These are phyloP conservation scores for Backusella australiensis DNA, from an alignment of 192 early-diverging fungal species.

Conservation along the genomic window DNA sequence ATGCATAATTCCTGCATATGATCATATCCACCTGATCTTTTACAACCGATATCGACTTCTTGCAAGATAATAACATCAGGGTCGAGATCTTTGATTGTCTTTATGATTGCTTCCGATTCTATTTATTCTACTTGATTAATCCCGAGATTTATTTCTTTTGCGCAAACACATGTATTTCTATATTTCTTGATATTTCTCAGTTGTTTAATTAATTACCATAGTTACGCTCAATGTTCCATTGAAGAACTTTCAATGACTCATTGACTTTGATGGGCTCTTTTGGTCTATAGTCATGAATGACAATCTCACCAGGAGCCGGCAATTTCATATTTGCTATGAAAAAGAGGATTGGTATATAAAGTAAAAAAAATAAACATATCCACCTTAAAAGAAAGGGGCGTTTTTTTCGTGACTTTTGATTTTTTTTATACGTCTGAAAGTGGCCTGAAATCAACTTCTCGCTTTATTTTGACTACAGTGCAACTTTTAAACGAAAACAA, in stretches of 20 bases:
- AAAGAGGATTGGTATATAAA: neutral
- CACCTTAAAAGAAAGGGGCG: neutral
- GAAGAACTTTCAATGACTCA: constrained; percentile 58
- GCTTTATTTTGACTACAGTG: neutral
- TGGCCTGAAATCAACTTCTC: neutral
- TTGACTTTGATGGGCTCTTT: neutral
- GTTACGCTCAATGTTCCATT: constrained; percentile 86
- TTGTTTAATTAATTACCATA: constrained; percentile 43
- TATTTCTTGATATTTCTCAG: neutral
- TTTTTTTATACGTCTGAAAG: neutral
- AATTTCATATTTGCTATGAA: neutral
- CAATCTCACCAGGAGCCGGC: constrained; percentile 8
- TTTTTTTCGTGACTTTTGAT: constrained; percentile 7
- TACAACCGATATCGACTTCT: constrained; percentile 75
- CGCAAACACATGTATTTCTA: neutral
- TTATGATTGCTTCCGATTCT: constrained; percentile 55
- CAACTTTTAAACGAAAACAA: neutral
- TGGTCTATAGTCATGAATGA: constrained; percentile 11
- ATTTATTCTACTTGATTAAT: neutral
- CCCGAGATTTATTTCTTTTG: neutral
- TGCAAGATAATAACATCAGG: constrained; percentile 74
- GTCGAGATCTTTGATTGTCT: constrained; percentile 50
- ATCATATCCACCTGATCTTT: constrained; percentile 59
- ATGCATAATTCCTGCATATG: constrained; percentile 63
- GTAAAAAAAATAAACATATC: neutral